Conservation (phyloP, 371 early-diverging fungal genomes). For the Circinella minor region DNA sequence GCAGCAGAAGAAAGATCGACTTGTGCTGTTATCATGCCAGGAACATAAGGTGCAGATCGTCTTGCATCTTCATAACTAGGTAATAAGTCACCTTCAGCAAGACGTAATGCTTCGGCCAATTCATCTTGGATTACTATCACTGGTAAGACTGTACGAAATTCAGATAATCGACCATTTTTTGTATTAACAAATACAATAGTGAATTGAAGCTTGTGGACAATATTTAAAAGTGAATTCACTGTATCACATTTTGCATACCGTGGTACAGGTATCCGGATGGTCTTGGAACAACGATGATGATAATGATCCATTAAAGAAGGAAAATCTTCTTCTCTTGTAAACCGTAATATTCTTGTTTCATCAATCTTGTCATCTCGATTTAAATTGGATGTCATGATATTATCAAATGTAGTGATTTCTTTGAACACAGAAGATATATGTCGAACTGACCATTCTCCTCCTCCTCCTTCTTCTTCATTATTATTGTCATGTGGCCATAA, state of each 20-base stretch:
- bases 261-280: slow-evolving; percentile 7
- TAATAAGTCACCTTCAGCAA: background rate
- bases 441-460: slow-evolving; percentile 29
- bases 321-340: slow-evolving; percentile 32
- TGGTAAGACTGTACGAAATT: slow-evolving; percentile 41
- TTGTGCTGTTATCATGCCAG: background rate
- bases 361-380: background rate
- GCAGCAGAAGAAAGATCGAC: background rate
- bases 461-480: background rate
- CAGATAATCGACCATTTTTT: slow-evolving; percentile 17
- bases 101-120: background rate
- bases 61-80: slow-evolving; percentile 24
- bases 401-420: slow-evolving; percentile 36
- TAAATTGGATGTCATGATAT: slow-evolving; percentile 8
- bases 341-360: slow-evolving; percentile 43
- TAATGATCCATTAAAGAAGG: slow-evolving; percentile 25
- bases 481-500: slow-evolving; percentile 22
- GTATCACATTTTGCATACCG: slow-evolving; percentile 35
- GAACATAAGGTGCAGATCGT: slow-evolving; percentile 14
- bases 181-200: slow-evolving; percentile 29
- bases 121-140: slow-evolving; percentile 25
- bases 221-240: slow-evolving; percentile 28
- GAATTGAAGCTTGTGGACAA: slow-evolving; percentile 43
- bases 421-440: slow-evolving; percentile 42
- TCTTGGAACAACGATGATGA: slow-evolving; percentile 1